Evolutionary conservation across 2,329 filamentous ascomycete genomes (phyloP), one percentile per base, ranked within the genome.

Genomic region (Mycosphaerella sp.): DNA sequence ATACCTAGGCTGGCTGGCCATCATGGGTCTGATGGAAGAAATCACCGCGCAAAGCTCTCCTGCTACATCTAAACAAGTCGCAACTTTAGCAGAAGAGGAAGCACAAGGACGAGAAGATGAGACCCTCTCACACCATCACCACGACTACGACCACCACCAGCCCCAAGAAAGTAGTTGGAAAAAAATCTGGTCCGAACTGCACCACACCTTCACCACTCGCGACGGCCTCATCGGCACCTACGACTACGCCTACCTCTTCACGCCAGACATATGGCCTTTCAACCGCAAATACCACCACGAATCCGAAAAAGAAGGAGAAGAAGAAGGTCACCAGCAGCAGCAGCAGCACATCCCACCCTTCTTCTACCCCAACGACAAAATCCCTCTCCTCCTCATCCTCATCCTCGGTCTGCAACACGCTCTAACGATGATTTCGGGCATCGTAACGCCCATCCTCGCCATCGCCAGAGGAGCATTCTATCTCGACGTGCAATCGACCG

Each of bases 201-300:
- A 57, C 38, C 52, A 57, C 41, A 59, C 56, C 23, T 57, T 55
- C 40, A 61, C 54, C 2, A 61, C 59, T 17, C 54, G 57, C 11
- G 59, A 59, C 23, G 59, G 59, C 8, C 53, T 61, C 17, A 56
- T 61, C 26, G 59, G 59, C 38, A 53, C 53, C 52, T 60, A 59
- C 47, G 59, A 61, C 45, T 61, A 61, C 39, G 47, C 50, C 17
- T 61, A 61, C 46, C 59, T 61, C 51, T 61, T 61, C 59, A 59
- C 59, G 2, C 59, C 59, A 7, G 59, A 59, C 48, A 55, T 61
- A n/a, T 59, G 54, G 50, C 59, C 59, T 3, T 39, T 59, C 4
- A 59, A 59, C 52, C 48, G 50, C 17, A 55, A 49, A 36, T 61
- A 61, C 54, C 45, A 51, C 21, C 21, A 21, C 21, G 2, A 21